Base-by-base conservation (phyloP, 164 flowering plant genomes). In the Vitis labrusca region DNA sequence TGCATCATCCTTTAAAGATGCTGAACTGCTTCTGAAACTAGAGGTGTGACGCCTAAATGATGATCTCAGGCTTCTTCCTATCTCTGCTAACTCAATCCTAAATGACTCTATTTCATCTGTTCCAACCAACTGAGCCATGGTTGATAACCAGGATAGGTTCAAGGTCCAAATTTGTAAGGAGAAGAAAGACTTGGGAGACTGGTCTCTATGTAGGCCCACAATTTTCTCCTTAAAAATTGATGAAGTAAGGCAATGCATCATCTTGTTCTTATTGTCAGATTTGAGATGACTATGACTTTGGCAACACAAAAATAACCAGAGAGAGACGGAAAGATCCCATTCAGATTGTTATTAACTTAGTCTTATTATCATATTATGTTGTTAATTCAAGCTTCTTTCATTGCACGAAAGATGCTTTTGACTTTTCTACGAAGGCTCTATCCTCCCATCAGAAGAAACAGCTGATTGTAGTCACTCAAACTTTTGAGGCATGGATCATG, bases 11-110 rank as follows among this genome's bases (percentile, higher is more conserved):
- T 55, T 73, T 16, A 50, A 64, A 30, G 81, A 74, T 12, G 53
- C 73, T 7, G 86, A 76, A 60, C 19, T 68, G 74, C 83, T 82
- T 59, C 80, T 66, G 47, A 81, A 83, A 77, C 86, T 85, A 9
- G 87, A 70, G n/a, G 69, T 49, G 6, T 56, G 80, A 16, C 65
- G 77, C 71, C 76, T 73, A 17, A 84, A 77, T 65, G 91, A 89
- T 32, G 83, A 84, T 32, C 85, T 76, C 51, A 85, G 58, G 76
- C 93, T 89, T 49, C 62, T 67, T 17, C 70, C 70, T 11, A 57
- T 44, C 70, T 67, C 62, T 58, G 70, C 1, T 8, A 67, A 58
- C 70, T 67, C 70, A 67, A 47, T 58, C 14, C 70, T 4, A 3
- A 67, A 1, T 27, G 70, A 56, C 29, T 67, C 70, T 44, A 67